A percentile compares a stretch with the other conserved stretches of the same genome.
Conservation (phyloP, 345 rosid species). For the Acer yangbiense region DNA sequence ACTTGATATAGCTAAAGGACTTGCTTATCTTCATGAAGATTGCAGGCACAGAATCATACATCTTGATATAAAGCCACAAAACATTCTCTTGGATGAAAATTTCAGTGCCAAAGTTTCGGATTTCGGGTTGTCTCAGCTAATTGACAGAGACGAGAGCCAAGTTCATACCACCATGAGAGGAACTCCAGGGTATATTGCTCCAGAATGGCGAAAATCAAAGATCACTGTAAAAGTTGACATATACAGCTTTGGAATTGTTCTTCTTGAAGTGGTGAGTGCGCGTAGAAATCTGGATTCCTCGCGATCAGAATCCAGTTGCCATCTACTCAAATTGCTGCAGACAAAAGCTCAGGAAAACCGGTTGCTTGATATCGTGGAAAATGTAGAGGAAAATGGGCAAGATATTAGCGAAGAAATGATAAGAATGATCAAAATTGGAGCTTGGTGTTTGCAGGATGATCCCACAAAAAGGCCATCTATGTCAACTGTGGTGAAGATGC, state of each 20-base stretch:
- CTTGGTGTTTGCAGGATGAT: constrained; percentile 41
- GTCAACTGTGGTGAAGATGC: constrained; percentile 34
- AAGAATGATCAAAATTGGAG: constrained; percentile 25
- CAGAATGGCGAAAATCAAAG: constrained; percentile 23
- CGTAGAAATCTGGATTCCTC: constrained; percentile 18
- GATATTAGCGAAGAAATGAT: constrained; percentile 15
- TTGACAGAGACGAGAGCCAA: constrained; percentile 25
- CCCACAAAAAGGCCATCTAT: constrained; percentile 32
- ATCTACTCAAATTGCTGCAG: constrained; percentile 29
- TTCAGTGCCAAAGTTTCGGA: constrained; percentile 32
- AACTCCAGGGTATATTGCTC: constrained; percentile 30
- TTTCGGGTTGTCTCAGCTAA: constrained; percentile 28
- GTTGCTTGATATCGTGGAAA: constrained; percentile 30
- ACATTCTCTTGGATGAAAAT: constrained; percentile 30
- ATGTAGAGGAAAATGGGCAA: constrained; percentile 12
- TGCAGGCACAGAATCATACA: constrained; percentile 26
- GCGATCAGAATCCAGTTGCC: constrained; percentile 19
- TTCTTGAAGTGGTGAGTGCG: constrained; percentile 34
- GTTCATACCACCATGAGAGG: constrained; percentile 27
- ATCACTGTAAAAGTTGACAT: constrained; percentile 38
- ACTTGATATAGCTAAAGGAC: constrained; percentile 37
- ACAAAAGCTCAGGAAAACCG: constrained; percentile 23
- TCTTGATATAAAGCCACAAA: constrained; percentile 29
- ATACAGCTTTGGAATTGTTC: constrained; percentile 39
- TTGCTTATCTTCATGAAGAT: constrained; percentile 39